Base-by-base conservation (phyloP, 2,329 filamentous ascomycete genomes). In the Ophiobolus disseminans region DNA sequence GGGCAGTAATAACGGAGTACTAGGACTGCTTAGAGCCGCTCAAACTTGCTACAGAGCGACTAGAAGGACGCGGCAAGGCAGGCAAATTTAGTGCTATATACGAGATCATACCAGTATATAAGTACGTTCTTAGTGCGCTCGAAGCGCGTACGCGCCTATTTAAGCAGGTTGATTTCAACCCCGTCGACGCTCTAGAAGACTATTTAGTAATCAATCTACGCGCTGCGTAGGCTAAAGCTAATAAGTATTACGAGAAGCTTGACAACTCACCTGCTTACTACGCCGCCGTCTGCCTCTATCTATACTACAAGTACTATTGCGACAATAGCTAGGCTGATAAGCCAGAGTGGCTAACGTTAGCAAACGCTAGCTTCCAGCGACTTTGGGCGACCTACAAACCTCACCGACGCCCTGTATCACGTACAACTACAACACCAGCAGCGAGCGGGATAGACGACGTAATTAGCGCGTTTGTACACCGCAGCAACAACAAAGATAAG, bases 211-310 rank as follows among this genome's bases (percentile, higher is more conserved):
- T 52, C 28, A 48, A 47, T 34, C 9, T 52, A 16, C 16, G 36
- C 13, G 34, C 43, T 26, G 48, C 23, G 2, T 52, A 16, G 43
- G 19, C 9, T 22, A 52, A 48, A 26, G 13, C 31, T 17, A 40
- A 48, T 10, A 43, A 47, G 8, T 51, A 51, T 26, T 51, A 47
- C 37, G 11, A 14, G 4, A 48, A 39, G 28, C 44, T 51, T n/a
- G 16, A 42, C 26, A 26, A 41, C 30, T 11, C 7, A 32, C 14
- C 8, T 50, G 7, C 37, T 13, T n/a, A n/a, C n/a, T n/a, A n/a
- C n/a, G n/a, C n/a, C n/a, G n/a, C n/a, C n/a, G n/a, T n/a, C n/a
- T n/a, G n/a, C n/a, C n/a, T n/a, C n/a, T n/a, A n/a, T n/a, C n/a
- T n/a, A n/a, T 11, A 14, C n/a, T 35, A 35, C n/a, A 19, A 41